Base-by-base conservation (phyloP, 2,329 filamentous ascomycete genomes). In the Aureobasidium sp. region DNA sequence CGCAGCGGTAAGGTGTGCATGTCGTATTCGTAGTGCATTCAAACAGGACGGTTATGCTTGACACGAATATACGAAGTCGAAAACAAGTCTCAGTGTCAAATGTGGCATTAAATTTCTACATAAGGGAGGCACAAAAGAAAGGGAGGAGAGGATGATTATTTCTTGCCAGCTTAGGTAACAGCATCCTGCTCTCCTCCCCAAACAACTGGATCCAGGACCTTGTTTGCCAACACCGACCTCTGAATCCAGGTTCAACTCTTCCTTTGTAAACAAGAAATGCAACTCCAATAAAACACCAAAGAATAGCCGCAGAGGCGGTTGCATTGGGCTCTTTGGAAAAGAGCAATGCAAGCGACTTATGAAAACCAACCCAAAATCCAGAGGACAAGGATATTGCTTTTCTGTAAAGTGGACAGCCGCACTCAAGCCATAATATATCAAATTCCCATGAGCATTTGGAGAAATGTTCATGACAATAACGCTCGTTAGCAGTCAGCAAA, bases 281-380 rank as follows among this genome's bases (percentile, higher is more conserved):
- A 58, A 37, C 44, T 31, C 48, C 41, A 20, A 62, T 41, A 53
- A 51, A 58, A 61, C 58, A n/a, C 58, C 61, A 48, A 42, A 60
- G 44, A 51, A 60, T 60, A 60, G 57, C 57, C 57, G 34, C 57
- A 53, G 56, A 63, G 59, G 39, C 61, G 36, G 59, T 60, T 52
- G 57, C 42, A 27, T 36, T 42, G 36, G 25, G 22, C 22, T 25
- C 44, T 44, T 9, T 3, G 3, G 8, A 25, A 14, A n/a, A n/a
- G 20, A 17, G 9, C 20, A 44, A 44, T 57, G 45, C 36, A 62
- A 53, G 52, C 39, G 59, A 39, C 53, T 56, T 55, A 48, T 59
- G 41, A 58, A 61, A 71, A 70, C 66, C 70, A 70, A 72, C 70
- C 71, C 71, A 65, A 48, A 64, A 67, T 71, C 70, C 67, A 66